Evolutionary conservation across 176 grass and related monocot genomes (phyloP).

Genomic region (Zea luxurians): DNA sequence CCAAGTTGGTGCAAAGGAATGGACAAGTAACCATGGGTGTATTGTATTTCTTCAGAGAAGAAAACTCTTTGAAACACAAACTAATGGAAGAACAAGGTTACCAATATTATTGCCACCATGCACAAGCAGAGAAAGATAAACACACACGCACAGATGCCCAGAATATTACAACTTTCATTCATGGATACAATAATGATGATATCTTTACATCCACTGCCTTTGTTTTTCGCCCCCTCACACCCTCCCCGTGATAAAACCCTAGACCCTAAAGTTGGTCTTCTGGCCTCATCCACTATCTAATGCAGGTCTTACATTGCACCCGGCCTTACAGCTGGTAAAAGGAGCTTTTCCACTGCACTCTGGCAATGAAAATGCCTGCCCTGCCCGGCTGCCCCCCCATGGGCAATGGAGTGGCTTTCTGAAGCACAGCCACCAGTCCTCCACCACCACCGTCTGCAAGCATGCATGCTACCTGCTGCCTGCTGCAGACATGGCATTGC

Average conservation of each 20-base stretch:
- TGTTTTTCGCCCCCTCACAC: not conserved
- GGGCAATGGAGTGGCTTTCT: conserved; percentile 53
- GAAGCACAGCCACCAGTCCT: not conserved
- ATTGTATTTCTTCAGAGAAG: not conserved
- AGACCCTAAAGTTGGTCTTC: conserved; percentile 65
- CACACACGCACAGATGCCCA: conserved; percentile 26
- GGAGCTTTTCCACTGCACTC: conserved; percentile 53
- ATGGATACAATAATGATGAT: conserved; percentile 45
- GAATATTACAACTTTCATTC: conserved; percentile 38
- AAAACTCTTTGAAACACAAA: conserved; percentile 4
- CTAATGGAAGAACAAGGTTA: conserved; percentile 1
- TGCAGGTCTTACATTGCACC: conserved; percentile 57
- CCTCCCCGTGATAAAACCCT: conserved; percentile 39
- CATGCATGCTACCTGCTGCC: conserved; percentile 16
- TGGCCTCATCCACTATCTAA: conserved; percentile 62
- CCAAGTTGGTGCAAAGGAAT: not conserved
- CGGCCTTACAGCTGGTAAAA: conserved; percentile 63
- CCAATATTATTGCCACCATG: conserved; percentile 23
- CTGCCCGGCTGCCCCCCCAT: conserved; percentile 38
- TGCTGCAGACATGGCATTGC: conserved; percentile 16
- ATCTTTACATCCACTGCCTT: conserved; percentile 45
- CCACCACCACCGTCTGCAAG: conserved; percentile 26
- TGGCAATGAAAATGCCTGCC: conserved; percentile 51
- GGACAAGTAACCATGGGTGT: not conserved
- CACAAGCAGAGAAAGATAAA: conserved; percentile 35